Conservation (phyloP, 495 filamentous ascomycete genomes). For the Penicillium salamii region DNA sequence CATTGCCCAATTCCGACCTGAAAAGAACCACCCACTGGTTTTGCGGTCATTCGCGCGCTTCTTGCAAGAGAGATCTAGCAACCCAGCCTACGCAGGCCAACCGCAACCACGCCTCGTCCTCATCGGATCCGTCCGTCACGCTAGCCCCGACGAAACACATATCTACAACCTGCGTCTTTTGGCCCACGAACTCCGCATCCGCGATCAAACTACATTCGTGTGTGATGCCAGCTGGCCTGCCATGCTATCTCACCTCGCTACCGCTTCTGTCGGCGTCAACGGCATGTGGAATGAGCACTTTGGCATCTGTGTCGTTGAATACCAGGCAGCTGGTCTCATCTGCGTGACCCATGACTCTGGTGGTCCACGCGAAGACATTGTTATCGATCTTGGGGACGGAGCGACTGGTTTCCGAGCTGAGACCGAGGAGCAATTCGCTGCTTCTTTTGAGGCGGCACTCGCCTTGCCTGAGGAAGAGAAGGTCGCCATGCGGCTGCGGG, state of each 20-base stretch:
- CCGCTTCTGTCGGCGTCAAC: conserved; percentile 80
- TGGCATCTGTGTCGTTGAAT: conserved; percentile 97
- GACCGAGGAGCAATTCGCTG: conserved; percentile 71
- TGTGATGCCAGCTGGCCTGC: conserved; percentile 85
- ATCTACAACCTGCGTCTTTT: conserved; percentile 89
- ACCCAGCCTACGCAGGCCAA: conserved; percentile 34
- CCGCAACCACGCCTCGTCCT: conserved; percentile 62
- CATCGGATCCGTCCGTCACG: conserved; percentile 82
- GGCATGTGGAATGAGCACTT: conserved; percentile 99
- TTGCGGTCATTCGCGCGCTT: conserved; percentile 80
- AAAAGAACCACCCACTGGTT: conserved; percentile 90
- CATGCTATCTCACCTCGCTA: conserved; percentile 72
- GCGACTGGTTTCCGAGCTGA: conserved; percentile 85
- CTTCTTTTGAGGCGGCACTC: conserved; percentile 72
- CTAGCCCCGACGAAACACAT: conserved; percentile 71
- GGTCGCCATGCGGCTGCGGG: conserved; percentile 67
- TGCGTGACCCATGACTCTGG: conserved; percentile 89
- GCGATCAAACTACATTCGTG: conserved; percentile 79
- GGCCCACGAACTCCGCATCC: conserved; percentile 82
- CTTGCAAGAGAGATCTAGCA: conserved; percentile 46
- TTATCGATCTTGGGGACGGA: conserved; percentile 70
- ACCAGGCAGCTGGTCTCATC: conserved; percentile 91
- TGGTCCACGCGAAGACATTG: conserved; percentile 90
- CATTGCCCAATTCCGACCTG: conserved; percentile 95
- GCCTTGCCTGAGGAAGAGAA: conserved; percentile 63